phyloP scores from a whole-genome alignment of 2,329 filamentous ascomycete species.

The Emergomyces pasteurianus region DNA sequence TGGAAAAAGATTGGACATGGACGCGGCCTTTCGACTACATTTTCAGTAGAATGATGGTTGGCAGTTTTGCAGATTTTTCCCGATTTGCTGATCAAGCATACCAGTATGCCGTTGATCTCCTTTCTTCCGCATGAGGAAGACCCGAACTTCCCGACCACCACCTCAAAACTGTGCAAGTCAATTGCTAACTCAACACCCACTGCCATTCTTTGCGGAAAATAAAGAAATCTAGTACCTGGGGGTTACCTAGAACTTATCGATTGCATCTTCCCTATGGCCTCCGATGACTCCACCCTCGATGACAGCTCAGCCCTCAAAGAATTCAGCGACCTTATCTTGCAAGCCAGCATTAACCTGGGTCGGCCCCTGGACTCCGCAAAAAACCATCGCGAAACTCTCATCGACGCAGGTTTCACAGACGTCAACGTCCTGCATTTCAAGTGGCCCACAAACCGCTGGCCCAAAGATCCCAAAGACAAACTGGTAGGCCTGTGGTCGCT shows the following conservation, averaged over 20 bases:
- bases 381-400: slow-evolving; percentile 6
- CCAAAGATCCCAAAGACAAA: slow-evolving; percentile 12
- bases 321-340: slow-evolving; percentile 13
- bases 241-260: slow-evolving; percentile 35
- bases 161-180: background rate
- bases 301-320: slow-evolving; percentile 13
- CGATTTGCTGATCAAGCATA: slow-evolving; percentile 27
- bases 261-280: slow-evolving; percentile 17
- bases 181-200: background rate
- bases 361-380: slow-evolving; percentile 8
- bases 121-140: background rate
- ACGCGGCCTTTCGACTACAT: slow-evolving; percentile 27
- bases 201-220: background rate
- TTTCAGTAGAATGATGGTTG: slow-evolving; percentile 30
- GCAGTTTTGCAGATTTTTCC: slow-evolving; percentile 31
- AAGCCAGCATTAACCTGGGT: slow-evolving; percentile 11
- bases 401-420: background rate
- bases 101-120: slow-evolving; percentile 8
- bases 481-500: slow-evolving; percentile 8
- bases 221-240: slow-evolving; percentile 27
- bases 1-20: slow-evolving; percentile 29
- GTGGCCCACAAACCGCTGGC: slow-evolving; percentile 12
- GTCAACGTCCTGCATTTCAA: slow-evolving; percentile 5
- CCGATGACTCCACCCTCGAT: slow-evolving; percentile 17
- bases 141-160: background rate